Evolutionary conservation across 345 rosid species (phyloP), one percentile per base, ranked within the genome.

Genomic region (Corchorus olitorius): DNA sequence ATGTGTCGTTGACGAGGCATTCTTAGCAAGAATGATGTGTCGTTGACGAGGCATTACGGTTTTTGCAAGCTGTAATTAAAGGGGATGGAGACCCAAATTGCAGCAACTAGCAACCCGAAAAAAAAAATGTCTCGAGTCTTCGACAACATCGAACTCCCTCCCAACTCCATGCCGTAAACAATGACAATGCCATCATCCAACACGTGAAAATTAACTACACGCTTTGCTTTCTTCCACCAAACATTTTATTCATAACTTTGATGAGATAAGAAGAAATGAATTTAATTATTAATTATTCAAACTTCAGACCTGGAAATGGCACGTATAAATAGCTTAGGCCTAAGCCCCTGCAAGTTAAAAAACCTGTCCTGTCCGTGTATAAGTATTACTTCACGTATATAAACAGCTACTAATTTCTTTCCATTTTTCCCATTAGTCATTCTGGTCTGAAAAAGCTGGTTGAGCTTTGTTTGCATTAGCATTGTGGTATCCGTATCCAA

Each of bases 241-340:
- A 65, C 34, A 9, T n/a, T n/a, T n/a, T n/a, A 17, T 10, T 65
- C n/a, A 10, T 1, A 65, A 65, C 67, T 35, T n/a, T 0, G 20
- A n/a, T 54, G 53, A 8, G 60, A 19, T 55, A 19, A 20, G 62
- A 56, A 56, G 14, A 56, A 14, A 46, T 7, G 1, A 46, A 0
- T 46, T 46, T 13, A 0, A 8, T 2, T 19, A 39, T 3, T 41
- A 16, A 49, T 12, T 2, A 3, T 62, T 34, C 14, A 1, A 34
- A 37, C 1, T 4, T 45, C 43, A 45, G 33, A 12, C 11, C 7
- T 41, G 35, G 20, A 35, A 63, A 63, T 2, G 20, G 1, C 34
- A n/a, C 17, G 8, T 17, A 71, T 71, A 71, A 71, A 71, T 71
- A 71, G 63, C 74, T 52, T 1, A 17, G 0, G n/a, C 46, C 74